Evolutionary conservation across 2,329 filamentous ascomycete genomes (phyloP), one percentile per base, ranked within the genome.

Genomic region (Xylaria sp.): DNA sequence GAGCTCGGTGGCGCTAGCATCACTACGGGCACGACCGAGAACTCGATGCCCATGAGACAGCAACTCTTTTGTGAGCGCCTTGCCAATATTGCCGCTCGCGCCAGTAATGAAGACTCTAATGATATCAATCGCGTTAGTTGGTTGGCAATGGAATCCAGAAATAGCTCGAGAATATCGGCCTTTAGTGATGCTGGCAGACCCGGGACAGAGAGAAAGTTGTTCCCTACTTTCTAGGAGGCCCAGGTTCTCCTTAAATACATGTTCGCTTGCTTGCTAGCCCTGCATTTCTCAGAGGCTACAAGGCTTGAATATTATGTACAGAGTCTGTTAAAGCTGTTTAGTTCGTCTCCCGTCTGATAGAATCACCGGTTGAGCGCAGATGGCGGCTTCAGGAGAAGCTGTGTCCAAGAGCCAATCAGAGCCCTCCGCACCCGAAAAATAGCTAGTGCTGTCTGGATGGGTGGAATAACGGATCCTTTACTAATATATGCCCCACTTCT

Each of bases 381-480:
- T 34, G 15, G 51, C 23, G 25, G 23, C 28, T 37, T n/a, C 25
- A 56, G 25, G 39, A 20, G 12, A 6, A 25, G 18, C 23, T 57
- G 54, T n/a, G 46, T 25, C 61, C 37, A 13, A 12, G 18, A 69
- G 62, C 72, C 72, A 73, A 72, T 73, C 66, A 72, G 57, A 62
- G 57, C 44, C 59, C 15, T 52, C 37, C 51, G 34, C 37, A 73
- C 20, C 63, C 72, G 72, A 73, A 15, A 1, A 57, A 28, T 39
- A 48, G 72, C 25, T 73, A 73, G 69, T 46, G 59, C 57, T 31
- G n/a, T n/a, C n/a, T n/a, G n/a, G n/a, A n/a, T n/a, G n/a, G n/a
- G n/a, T n/a, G n/a, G n/a, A n/a, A n/a, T n/a, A n/a, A n/a, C n/a
- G n/a, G n/a, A n/a, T n/a, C n/a, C n/a, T n/a, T n/a, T n/a, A n/a